Evolutionary conservation across 2,329 filamentous ascomycete genomes (phyloP).

Genomic region (Helotiales sp.): DNA sequence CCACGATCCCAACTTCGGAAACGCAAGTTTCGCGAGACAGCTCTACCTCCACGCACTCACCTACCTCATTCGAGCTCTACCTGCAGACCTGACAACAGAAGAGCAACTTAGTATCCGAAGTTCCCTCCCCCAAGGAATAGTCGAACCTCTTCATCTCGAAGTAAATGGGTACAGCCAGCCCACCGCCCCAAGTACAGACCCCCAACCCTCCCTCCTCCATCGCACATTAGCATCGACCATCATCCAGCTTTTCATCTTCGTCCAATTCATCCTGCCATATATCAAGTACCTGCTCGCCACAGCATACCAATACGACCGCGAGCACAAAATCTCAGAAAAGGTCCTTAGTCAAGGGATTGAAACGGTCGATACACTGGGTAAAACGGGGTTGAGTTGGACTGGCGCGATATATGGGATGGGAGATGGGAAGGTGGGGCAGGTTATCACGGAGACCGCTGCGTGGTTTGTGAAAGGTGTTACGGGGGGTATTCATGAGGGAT

Average conservation of each 20-base stretch:
- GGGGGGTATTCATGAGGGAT: constrained; percentile 70
- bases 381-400: constrained; percentile 56
- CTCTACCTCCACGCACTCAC: constrained; percentile 68
- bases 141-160: constrained; percentile 32
- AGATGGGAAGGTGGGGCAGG: constrained; percentile 66
- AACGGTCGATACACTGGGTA: constrained; percentile 58
- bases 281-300: constrained; percentile 57
- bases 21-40: constrained; percentile 58
- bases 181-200: constrained; percentile 24
- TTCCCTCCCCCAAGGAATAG: constrained; percentile 51
- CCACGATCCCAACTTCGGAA: constrained; percentile 41
- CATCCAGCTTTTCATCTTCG: constrained; percentile 61
- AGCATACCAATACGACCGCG: constrained; percentile 66
- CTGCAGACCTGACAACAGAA: constrained; percentile 58
- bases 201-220: constrained; percentile 59
- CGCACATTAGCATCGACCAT: constrained; percentile 60
- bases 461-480: constrained; percentile 69
- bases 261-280: constrained; percentile 67
- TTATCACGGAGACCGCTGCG: constrained; percentile 57
- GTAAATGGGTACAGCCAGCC: constrained; percentile 6
- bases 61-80: constrained; percentile 68
- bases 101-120: constrained; percentile 58
- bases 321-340: constrained; percentile 67
- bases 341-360: constrained; percentile 57
- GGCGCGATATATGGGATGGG: constrained; percentile 63